A percentile compares a stretch with the other conserved stretches of the same genome.
Evolutionary conservation across 2,329 filamentous ascomycete species (phyloP).

Genomic region (Emydomyces testavorans): DNA sequence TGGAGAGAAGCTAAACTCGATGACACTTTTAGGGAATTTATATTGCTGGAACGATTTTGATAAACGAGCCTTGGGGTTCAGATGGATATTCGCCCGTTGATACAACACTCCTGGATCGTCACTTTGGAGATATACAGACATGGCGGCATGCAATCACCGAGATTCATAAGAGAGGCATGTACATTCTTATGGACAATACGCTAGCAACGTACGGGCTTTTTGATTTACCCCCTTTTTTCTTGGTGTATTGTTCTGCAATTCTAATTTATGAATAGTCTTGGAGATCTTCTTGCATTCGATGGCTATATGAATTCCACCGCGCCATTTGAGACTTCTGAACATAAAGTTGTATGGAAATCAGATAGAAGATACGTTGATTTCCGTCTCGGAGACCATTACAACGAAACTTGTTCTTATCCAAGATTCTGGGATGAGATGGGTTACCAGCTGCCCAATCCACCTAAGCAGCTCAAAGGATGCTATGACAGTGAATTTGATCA

Average conservation of each 20-base stretch:
- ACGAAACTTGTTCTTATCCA: constrained; percentile 47
- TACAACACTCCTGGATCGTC: constrained; percentile 51
- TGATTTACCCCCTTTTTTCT: background rate
- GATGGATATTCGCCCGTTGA: constrained; percentile 52
- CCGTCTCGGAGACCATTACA: constrained; percentile 42
- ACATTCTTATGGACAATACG: constrained; percentile 55
- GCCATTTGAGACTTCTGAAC: constrained; percentile 45
- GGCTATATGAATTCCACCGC: constrained; percentile 49
- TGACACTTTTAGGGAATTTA: constrained; percentile 41
- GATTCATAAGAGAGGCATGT: constrained; percentile 53
- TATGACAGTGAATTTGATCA: constrained; percentile 55
- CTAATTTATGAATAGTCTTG: constrained; percentile 36
- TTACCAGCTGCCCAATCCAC: constrained; percentile 37
- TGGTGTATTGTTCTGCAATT: background rate
- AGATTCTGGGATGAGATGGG: constrained; percentile 52
- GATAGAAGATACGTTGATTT: constrained; percentile 49
- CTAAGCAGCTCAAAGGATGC: constrained; percentile 44
- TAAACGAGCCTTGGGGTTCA: constrained; percentile 53
- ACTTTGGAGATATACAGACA: constrained; percentile 48
- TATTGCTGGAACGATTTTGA: constrained; percentile 51
- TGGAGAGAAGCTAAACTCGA: background rate
- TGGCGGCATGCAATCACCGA: constrained; percentile 49
- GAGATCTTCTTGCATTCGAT: constrained; percentile 52
- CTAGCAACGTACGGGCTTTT: constrained; percentile 45
- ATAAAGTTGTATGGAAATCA: constrained; percentile 48